Base-by-base conservation (phyloP, 1,139 yeast genomes). In the Pichia sp. region DNA sequence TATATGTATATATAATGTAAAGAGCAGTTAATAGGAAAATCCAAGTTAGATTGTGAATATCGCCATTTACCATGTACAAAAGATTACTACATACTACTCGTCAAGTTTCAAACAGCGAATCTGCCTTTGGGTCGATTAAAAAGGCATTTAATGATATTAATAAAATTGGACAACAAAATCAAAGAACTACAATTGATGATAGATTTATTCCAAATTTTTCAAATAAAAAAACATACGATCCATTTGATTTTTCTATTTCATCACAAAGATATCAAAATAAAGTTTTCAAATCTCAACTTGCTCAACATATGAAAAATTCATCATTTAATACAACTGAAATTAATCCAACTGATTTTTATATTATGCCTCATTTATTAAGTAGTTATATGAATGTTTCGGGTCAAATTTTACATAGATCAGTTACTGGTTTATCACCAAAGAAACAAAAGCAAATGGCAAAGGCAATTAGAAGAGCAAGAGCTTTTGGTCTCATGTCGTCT, bases 231-330 rank as follows among this genome's bases (percentile, higher is more conserved):
- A 70, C 74, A 2, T 82, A 83, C 57, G 87, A 82, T 54, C 90
- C 94, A 41, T 83, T 82, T 65, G 90, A 83, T 63, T 82, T 83
- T 53, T 78, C 86, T 37, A 63, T 75, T 58, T 76, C 79, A 40
- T 76, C 74, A 51, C 57, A 75, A 35, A 64, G 55, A 66, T 73
- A 65, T 69, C 70, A 51, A 54, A 59, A 46, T 55, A 65, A 57
- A 50, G 53, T 51, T 40, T 47, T 51, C 35, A 55, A 50, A 35
- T 50, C 52, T 3, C 44, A 46, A 51, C 47, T 43, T 40, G 45
- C 47, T 8, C 49, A 44, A 48, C 46, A 44, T 44, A 47, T 52
- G 49, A 44, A 52, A 33, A 47, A 48, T 6, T 52, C 59, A 16
- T 53, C 59, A 16, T 80, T 81, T 59, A 77, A 74, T 51, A 66